These are phyloP conservation scores for Podaxis sp. DNA, from an alignment of 768 basidiomycete genomes.

Conservation along the genomic window DNA sequence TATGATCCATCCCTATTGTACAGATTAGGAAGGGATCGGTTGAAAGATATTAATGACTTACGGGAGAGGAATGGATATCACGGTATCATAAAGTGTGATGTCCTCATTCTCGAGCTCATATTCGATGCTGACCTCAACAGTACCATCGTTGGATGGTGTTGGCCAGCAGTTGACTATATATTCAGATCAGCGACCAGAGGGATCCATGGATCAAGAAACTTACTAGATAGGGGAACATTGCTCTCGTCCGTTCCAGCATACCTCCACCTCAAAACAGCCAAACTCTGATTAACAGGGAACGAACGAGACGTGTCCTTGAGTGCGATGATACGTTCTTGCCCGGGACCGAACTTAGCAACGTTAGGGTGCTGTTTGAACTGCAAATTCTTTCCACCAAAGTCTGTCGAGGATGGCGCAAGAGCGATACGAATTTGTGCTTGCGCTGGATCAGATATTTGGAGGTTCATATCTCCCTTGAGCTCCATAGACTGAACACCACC, in stretches of 20 bases:
- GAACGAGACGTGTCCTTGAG: conserved; percentile 80
- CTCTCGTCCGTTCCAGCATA: conserved; percentile 90
- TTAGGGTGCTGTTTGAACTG: conserved; percentile 99
- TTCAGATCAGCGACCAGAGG: conserved; percentile 1
- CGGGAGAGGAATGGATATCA: conserved; percentile 93
- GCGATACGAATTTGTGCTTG: conserved; percentile 69
- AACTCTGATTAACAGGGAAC: conserved; percentile 86
- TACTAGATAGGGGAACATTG: conserved; percentile 88
- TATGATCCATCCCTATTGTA: conserved; percentile 69
- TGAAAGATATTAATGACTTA: conserved; percentile 38
- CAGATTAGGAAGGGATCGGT: conserved; percentile 1
- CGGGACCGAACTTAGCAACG: conserved; percentile 80
- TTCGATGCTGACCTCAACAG: conserved; percentile 93
- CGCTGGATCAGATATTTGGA: conserved; percentile 79
- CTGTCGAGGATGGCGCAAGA: conserved; percentile 54
- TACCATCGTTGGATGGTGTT: conserved; percentile 87
- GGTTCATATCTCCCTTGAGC: conserved; percentile 92
- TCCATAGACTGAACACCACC: conserved; percentile 91
- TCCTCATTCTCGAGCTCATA: conserved; percentile 91
- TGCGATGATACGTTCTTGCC: conserved; percentile 62
- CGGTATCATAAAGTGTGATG: conserved; percentile 78
- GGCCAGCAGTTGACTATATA: conserved; percentile 94
- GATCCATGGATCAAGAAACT: conserved; percentile 27
- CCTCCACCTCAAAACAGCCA: conserved; percentile 92
- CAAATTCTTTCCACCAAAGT: conserved; percentile 63